A percentile compares a stretch with the other conserved stretches of the same genome.
These are phyloP conservation scores for Piper longum DNA, from an alignment of 164 flowering plant species.

Conservation along the genomic window DNA sequence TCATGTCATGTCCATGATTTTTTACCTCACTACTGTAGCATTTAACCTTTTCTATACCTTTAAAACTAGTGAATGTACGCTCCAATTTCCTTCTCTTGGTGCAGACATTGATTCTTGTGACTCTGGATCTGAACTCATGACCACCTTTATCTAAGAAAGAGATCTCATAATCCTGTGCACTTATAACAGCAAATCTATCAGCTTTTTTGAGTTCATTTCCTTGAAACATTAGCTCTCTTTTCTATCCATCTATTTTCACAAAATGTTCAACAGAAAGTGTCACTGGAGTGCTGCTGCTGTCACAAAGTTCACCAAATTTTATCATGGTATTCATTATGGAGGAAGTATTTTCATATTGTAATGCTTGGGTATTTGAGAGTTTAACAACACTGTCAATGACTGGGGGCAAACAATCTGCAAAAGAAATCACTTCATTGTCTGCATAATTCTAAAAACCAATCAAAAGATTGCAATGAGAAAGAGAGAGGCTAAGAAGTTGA, in stretches of 20 bases:
- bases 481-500: constrained; percentile 12
- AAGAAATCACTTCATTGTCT: not conserved
- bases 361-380: constrained; percentile 43
- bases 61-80: constrained; percentile 43
- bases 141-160: constrained; percentile 36
- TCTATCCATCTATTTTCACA: constrained; percentile 53
- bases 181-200: constrained; percentile 17
- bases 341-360: constrained; percentile 71
- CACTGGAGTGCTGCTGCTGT: constrained; percentile 22
- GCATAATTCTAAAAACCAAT: not conserved
- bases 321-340: constrained; percentile 37
- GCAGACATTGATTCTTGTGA: constrained; percentile 9
- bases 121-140: constrained; percentile 8
- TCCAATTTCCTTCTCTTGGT: constrained; percentile 37
- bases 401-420: constrained; percentile 36
- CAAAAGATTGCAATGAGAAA: not conserved
- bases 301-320: constrained; percentile 50
- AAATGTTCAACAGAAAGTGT: constrained; percentile 18
- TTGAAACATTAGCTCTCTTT: constrained; percentile 16
- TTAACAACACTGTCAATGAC: constrained; percentile 26
- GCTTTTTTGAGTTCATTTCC: constrained; percentile 24
- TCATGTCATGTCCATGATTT: constrained; percentile 24
- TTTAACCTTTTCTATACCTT: constrained; percentile 35
- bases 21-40: constrained; percentile 29
- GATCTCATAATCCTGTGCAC: constrained; percentile 32